Conservation (phyloP, 768 basidiomycete species). For the Macrocybe gigantea region DNA sequence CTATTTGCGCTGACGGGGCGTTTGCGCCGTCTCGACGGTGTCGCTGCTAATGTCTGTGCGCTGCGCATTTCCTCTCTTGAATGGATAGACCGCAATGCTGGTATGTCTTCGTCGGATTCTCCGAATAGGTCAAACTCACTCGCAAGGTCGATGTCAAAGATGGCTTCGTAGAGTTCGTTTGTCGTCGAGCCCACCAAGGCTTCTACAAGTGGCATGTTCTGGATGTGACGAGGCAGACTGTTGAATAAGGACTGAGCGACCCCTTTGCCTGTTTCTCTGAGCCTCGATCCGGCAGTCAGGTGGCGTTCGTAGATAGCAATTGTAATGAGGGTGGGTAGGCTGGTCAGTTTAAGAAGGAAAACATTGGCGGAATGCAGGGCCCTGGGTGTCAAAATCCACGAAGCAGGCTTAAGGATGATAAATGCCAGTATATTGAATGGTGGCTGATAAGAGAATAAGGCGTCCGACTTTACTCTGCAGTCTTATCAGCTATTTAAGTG, state of each 20-base stretch:
- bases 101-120: constrained; percentile 39
- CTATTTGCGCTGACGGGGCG: constrained; percentile 13
- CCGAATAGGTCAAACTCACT: constrained; percentile 45
- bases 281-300: constrained; percentile 41
- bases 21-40: constrained; percentile 15
- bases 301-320: constrained; percentile 81
- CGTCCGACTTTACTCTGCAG: constrained; percentile 78
- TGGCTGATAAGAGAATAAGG: constrained; percentile 87
- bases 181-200: constrained; percentile 68
- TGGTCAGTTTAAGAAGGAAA: constrained; percentile 78
- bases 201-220: constrained; percentile 69
- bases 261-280: constrained; percentile 47
- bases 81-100: constrained; percentile 30
- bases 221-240: constrained; percentile 64
- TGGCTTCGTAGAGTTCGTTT: constrained; percentile 67
- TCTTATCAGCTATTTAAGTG: not conserved
- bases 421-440: constrained; percentile 86
- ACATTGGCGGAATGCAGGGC: constrained; percentile 82
- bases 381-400: constrained; percentile 69
- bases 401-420: constrained; percentile 71
- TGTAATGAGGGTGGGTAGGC: constrained; percentile 69
- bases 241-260: constrained; percentile 54
- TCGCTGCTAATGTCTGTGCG: not conserved
- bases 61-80: constrained; percentile 28
- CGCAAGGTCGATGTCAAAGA: constrained; percentile 64